Conservation (phyloP, 768 basidiomycete genomes). For the Kwoniella sp. region DNA sequence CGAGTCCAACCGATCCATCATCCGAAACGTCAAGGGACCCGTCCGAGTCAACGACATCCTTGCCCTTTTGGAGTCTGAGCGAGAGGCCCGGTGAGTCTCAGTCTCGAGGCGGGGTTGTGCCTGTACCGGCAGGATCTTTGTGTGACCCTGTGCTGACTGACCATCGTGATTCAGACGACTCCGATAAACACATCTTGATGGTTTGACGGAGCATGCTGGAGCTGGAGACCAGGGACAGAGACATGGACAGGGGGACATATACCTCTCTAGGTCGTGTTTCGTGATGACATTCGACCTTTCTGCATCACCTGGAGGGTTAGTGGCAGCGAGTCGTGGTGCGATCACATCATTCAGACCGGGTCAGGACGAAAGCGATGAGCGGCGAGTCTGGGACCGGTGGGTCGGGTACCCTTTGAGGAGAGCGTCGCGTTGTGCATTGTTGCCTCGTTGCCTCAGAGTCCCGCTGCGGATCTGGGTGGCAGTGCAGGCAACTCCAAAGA, state of each 20-base stretch:
- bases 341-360: too few species aligned
- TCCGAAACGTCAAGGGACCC: constrained; percentile 98
- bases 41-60: constrained; percentile 94
- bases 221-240: neutral
- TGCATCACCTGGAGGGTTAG: too few species aligned
- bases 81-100: constrained; percentile 88
- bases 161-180: constrained; percentile 19
- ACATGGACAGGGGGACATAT: constrained; percentile 6
- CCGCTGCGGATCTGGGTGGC: too few species aligned
- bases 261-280: constrained; percentile 12
- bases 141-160: neutral
- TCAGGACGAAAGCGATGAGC: too few species aligned
- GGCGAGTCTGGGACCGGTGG: too few species aligned
- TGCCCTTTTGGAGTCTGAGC: constrained; percentile 93
- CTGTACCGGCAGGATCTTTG: neutral
- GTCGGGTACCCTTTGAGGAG: too few species aligned
- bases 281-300: constrained; percentile 23
- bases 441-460: too few species aligned
- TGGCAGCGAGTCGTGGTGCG: too few species aligned
- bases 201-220: constrained; percentile 3
- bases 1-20: constrained; percentile 89
- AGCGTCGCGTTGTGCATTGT: too few species aligned
- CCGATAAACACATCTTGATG: constrained; percentile 24
- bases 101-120: neutral
- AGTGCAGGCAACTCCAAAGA: too few species aligned